Conservation (phyloP, 192 early-diverging fungal genomes). For the Rhizophagus clarus region DNA sequence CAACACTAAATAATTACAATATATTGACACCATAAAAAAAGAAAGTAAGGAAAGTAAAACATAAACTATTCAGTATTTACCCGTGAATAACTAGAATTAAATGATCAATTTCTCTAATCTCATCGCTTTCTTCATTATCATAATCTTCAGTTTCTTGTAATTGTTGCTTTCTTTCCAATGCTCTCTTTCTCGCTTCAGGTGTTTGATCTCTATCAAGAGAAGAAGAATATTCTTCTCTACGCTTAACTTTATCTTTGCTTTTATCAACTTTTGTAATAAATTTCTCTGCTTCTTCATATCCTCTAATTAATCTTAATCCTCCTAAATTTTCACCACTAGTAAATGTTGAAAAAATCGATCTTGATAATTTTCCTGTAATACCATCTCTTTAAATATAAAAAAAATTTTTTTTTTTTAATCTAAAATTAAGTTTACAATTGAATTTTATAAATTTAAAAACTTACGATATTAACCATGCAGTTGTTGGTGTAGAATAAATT, state of each 20-base stretch:
- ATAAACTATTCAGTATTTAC: constrained; percentile 11
- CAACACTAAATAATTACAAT: constrained; percentile 51
- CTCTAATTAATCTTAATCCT: constrained; percentile 70
- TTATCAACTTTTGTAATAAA: constrained; percentile 44
- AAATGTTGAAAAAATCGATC: constrained; percentile 64
- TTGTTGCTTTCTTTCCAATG: constrained; percentile 40
- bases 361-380: constrained; percentile 59
- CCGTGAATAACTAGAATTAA: constrained; percentile 86
- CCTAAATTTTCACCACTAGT: constrained; percentile 59
- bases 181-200: constrained; percentile 39
- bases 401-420: background rate
- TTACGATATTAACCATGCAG: constrained; percentile 56
- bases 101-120: constrained; percentile 75
- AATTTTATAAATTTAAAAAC: background rate
- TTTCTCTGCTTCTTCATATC: constrained; percentile 74
- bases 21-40: background rate
- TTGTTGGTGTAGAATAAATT: constrained; percentile 62
- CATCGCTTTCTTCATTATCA: constrained; percentile 49
- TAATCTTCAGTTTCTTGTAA: constrained; percentile 53
- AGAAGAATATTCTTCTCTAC: constrained; percentile 31
- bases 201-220: constrained; percentile 33
- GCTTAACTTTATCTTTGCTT: constrained; percentile 44
- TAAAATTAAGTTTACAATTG: background rate
- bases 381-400: constrained; percentile 52
- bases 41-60: background rate